Evolutionary conservation across 768 basidiomycete genomes (phyloP).

Genomic region (Rhodosporidiobolus odoratus): DNA sequence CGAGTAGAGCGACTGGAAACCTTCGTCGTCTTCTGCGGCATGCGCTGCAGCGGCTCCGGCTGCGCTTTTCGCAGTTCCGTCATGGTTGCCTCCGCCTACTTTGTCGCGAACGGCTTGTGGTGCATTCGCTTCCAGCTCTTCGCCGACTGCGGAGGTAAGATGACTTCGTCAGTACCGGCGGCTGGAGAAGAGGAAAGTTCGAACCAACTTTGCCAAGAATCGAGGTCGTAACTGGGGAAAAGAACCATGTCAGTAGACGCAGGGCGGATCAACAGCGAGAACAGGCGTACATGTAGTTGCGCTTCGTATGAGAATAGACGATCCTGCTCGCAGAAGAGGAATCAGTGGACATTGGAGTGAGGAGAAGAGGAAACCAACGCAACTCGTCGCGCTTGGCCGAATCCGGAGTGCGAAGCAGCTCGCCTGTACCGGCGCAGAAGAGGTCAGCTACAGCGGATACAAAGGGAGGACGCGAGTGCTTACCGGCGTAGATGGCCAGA

Average conservation of each 20-base stretch:
- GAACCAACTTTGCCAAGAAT: conserved; percentile 8
- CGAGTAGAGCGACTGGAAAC: background rate
- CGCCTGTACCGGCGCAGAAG: background rate
- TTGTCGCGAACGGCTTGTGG: background rate
- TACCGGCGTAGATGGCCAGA: conserved; percentile 19
- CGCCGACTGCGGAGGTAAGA: background rate
- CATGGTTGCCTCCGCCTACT: background rate
- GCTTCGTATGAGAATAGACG: background rate
- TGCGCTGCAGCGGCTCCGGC: too few species aligned
- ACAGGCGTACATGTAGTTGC: conserved; percentile 13
- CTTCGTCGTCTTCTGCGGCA: background rate
- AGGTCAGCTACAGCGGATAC: background rate
- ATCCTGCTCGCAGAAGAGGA: background rate
- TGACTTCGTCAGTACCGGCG: background rate
- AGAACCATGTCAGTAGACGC: too few species aligned
- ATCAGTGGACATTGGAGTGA: too few species aligned
- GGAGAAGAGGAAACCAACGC: background rate
- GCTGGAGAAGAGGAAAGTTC: background rate
- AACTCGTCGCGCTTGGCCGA: background rate
- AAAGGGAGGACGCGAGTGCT: background rate
- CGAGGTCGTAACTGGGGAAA: conserved; percentile 17
- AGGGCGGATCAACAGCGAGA: too few species aligned
- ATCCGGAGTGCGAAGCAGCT: background rate
- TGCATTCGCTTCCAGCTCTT: background rate
- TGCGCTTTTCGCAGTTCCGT: too few species aligned